phyloP scores from a whole-genome alignment of 441 rosid genomes.

The Brassica balearica region DNA sequence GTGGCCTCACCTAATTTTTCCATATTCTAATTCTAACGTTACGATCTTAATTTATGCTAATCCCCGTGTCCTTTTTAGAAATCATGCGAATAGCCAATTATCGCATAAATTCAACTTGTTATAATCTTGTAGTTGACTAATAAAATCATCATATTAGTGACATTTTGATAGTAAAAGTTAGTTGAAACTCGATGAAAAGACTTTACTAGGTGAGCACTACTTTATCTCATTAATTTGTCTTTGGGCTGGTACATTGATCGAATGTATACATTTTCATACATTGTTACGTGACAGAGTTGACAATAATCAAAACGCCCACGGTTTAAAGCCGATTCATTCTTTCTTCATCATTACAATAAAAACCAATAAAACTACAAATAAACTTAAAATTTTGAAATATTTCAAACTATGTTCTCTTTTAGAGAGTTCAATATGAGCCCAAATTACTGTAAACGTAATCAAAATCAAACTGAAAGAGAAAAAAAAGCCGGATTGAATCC shows the following conservation, averaged over 20 bases:
- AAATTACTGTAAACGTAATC: background rate
- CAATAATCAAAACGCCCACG: background rate
- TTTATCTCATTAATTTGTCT: background rate
- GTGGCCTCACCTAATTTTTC: constrained; percentile 40
- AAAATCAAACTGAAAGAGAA: constrained; percentile 1
- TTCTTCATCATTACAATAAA: background rate
- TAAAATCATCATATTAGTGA: background rate
- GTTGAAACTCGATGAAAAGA: background rate
- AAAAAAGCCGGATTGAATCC: background rate
- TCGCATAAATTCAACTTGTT: constrained; percentile 8
- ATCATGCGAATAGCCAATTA: constrained; percentile 26
- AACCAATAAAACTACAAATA: background rate
- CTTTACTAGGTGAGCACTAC: background rate
- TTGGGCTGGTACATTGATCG: background rate
- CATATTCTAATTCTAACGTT: constrained; percentile 19
- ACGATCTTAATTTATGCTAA: constrained; percentile 23
- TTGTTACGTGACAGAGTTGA: background rate
- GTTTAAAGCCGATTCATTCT: background rate
- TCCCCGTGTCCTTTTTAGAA: constrained; percentile 4
- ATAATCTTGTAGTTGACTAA: constrained; percentile 32
- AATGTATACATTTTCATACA: background rate
- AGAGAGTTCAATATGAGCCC: background rate
- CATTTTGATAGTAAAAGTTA: background rate
- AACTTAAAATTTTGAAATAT: background rate
- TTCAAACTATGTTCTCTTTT: background rate